Conservation (phyloP, 1,139 yeast species). For the Pneumocystis jirovecii region DNA sequence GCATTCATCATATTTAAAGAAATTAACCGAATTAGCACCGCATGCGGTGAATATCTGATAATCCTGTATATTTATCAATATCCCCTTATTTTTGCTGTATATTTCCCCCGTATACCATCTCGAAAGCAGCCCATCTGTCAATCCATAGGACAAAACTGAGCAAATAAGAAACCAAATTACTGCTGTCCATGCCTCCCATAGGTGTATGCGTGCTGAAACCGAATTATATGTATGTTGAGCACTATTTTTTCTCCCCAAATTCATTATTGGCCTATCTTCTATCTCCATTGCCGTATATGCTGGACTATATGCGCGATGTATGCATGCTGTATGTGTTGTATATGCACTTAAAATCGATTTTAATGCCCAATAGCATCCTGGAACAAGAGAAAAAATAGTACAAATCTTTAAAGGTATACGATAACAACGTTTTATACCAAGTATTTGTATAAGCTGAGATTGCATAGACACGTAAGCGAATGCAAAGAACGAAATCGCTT, state of each 20-base stretch:
- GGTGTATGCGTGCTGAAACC: not conserved
- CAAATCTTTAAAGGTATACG: not conserved
- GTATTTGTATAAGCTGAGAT: not conserved
- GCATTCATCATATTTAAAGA: slow-evolving; percentile 33
- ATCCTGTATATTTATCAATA: slow-evolving; percentile 29
- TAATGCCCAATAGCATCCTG: not conserved
- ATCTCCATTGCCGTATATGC: not conserved
- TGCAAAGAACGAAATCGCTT: not conserved
- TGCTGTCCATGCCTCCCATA: slow-evolving; percentile 42
- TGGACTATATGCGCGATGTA: not conserved
- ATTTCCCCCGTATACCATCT: slow-evolving; percentile 29
- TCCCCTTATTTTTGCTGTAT: not conserved
- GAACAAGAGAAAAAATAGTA: not conserved
- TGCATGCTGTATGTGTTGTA: not conserved
- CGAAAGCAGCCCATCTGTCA: slow-evolving; percentile 77
- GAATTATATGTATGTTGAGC: not conserved
- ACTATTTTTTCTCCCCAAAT: not conserved
- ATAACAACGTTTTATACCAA: not conserved
- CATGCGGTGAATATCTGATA: slow-evolving; percentile 72
- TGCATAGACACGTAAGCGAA: not conserved
- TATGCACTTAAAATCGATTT: not conserved
- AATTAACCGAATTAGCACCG: slow-evolving; percentile 73
- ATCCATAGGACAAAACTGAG: slow-evolving; percentile 68
- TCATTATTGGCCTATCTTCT: not conserved
- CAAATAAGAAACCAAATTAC: slow-evolving; percentile 50